Base-by-base conservation (phyloP, 306 rosid species). In the Sophora flavescens region DNA sequence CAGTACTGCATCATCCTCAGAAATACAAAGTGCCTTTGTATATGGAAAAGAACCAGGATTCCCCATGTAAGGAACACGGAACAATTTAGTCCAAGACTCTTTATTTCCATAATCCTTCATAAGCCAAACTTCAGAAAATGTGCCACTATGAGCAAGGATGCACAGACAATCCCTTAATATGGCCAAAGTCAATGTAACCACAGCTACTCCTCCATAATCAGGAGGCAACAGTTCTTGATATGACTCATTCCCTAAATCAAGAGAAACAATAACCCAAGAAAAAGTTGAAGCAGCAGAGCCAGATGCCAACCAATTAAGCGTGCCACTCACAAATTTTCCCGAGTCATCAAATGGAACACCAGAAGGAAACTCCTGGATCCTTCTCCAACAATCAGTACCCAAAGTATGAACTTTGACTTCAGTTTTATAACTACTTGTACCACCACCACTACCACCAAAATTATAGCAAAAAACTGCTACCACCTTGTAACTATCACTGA, bases 41-140 rank as follows among this genome's bases (percentile, higher is more conserved):
- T 7, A 30, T 0, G 26, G 56, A 15, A 11, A 60, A 7, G 8
- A 17, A 7, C 7, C 56, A 69, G 57, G 63, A 67, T 17, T 1
- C 15, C 9, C n/a, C 1, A 2, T 0, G 41, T 0, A 17, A 51
- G 81, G 79, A 54, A 82, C 3, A 6, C 30, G 33, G 6, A 65
- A 63, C 56, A 79, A 33, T 52, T 70, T 82, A 16, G 78, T 75
- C 89, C 86, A 84, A 47, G 88, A 84, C 4, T 77, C 83, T 44
- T 30, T 45, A 35, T 82, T 67, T 35, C 88, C 84, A 75, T 71
- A 76, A 11, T 79, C 80, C 57, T 79, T 76, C 88, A 82, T 81
- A 13, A 81, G 17, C 86, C 84, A 85, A 38, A 78, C 28, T 57
- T 75, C 65, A 7, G 59, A 32, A 44, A 52, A 53, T 2, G 42